phyloP scores from a whole-genome alignment of 2,329 filamentous ascomycete genomes.

The Colletotrichum sp. region DNA sequence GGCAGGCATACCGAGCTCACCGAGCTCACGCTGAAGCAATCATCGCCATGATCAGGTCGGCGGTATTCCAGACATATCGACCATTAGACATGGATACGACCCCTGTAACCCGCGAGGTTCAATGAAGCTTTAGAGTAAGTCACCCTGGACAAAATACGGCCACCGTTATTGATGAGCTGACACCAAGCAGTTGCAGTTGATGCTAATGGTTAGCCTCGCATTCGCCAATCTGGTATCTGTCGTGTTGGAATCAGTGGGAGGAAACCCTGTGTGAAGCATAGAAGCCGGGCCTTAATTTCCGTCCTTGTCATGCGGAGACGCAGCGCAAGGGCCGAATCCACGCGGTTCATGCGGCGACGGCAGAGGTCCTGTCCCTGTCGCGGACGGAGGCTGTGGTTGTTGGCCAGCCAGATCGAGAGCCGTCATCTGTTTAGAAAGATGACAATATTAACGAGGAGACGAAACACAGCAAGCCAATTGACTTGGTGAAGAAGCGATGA shows the following conservation, averaged over 20 bases:
- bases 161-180: neutral
- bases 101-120: neutral
- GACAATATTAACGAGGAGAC: neutral
- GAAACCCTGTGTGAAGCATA: neutral
- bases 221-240: neutral
- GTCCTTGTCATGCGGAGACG: slow-evolving; percentile 1
- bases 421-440: neutral
- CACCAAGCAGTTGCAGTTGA: neutral
- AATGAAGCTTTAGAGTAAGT: neutral
- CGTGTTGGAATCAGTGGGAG: neutral
- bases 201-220: neutral
- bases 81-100: neutral
- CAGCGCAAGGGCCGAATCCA: neutral
- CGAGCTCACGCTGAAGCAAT: neutral
- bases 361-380: neutral
- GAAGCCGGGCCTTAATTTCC: neutral
- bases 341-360: neutral
- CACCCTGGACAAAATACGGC: neutral
- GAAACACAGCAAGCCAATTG: neutral
- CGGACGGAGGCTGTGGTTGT: neutral
- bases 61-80: neutral
- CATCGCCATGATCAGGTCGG: neutral
- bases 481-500: neutral
- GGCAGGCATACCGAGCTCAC: neutral
- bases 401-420: no score